Evolutionary conservation across 106 monocot genomes (phyloP), one percentile per base, ranked within the genome.

Genomic region (Acorus calamus): DNA sequence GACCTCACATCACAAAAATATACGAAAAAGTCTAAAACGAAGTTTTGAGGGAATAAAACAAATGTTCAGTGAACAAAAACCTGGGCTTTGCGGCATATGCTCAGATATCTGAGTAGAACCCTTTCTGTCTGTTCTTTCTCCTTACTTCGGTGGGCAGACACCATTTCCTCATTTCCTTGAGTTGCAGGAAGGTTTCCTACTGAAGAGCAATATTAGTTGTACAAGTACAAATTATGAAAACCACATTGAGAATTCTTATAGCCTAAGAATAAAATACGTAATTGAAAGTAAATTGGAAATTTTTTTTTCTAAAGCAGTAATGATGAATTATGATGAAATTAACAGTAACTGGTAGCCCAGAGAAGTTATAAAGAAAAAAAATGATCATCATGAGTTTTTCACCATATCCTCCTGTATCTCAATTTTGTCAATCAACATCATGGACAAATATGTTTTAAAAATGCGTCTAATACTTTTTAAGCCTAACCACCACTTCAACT

Each of bases 131-230:
- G 59, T 52, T 59, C 53, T 65, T 59, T 48, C 65, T 85, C 85
- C 55, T 53, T 61, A 12, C 49, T 74, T 46, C 85, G 59, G 59
- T 80, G 54, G 8, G 63, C 68, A 60, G 66, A 64, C 11, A 80
- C 71, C 42, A 72, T 3, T 3, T 55, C 44, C 47, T 85, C 80
- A 59, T 61, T 70, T 10, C 71, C 80, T 53, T 75, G 68, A 56
- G 54, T 57, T 7, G 60, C 80, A 11, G 78, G 85, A 41, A 85
- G 51, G 49, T 60, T 74, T 42, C 85, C 85, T 46, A 80, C 85
- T 81, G 74, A 56, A 59, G 55, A 67, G 59, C 6, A 60, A 10
- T 11, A 10, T 55, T n/a, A 11, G 55, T n/a, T 55, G 11, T n/a
- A 10, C 1, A 55, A 10, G 1, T 55, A 55, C 55, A 55, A 55